Conservation (phyloP, 1,284 basidiomycete species). For the Fomitiporia mediterranea region DNA sequence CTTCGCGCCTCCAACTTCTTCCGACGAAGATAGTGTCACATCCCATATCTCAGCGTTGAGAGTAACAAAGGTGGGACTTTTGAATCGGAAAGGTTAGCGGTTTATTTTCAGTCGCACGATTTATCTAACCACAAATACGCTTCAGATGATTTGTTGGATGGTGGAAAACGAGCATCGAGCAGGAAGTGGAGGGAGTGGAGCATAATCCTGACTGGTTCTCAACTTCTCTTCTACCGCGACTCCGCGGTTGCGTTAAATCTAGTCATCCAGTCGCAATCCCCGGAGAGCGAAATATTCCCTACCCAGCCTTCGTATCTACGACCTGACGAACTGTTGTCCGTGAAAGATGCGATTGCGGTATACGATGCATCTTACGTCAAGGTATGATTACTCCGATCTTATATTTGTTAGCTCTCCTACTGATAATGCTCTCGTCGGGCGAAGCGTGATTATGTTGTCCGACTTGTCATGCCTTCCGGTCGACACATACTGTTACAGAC, state of each 20-base stretch:
- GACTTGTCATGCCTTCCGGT: conserved; percentile 71
- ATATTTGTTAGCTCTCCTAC: conserved; percentile 12
- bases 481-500: conserved; percentile 84
- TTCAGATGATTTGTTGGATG: conserved; percentile 67
- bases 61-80: conserved; percentile 77
- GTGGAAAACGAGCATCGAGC: conserved; percentile 69
- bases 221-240: conserved; percentile 91
- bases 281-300: conserved; percentile 38
- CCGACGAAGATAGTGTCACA: conserved; percentile 23
- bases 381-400: conserved; percentile 36
- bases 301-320: conserved; percentile 61
- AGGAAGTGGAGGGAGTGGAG: conserved; percentile 90
- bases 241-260: conserved; percentile 60
- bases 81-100: conserved; percentile 66
- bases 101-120: background rate
- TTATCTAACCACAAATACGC: background rate
- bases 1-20: conserved; percentile 25
- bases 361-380: conserved; percentile 74
- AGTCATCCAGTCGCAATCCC: conserved; percentile 44
- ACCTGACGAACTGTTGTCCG: conserved; percentile 84
- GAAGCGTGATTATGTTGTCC: conserved; percentile 72
- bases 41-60: conserved; percentile 45
- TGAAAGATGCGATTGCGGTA: conserved; percentile 77
- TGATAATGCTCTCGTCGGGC: background rate
- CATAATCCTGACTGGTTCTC: conserved; percentile 84